Base-by-base conservation (phyloP, 345 rosid species). In the Eucalyptus pumila region DNA sequence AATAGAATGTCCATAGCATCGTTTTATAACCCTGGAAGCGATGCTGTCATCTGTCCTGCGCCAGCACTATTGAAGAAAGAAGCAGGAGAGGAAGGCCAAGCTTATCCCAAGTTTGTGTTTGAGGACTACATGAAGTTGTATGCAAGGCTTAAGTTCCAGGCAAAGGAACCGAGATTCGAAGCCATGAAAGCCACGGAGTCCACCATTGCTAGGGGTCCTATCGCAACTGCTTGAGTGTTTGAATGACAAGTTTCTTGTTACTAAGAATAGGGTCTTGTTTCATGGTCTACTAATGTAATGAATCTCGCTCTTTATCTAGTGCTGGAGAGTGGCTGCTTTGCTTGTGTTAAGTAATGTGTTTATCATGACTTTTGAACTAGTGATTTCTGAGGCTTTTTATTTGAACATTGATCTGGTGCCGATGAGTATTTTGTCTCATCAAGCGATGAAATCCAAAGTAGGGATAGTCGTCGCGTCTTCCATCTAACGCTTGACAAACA, bases 61-160 rank as follows among this genome's bases (percentile, higher is more conserved):
- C 96, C 98, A 12, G 93, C 92, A 86, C 87, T 97, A 91, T 40
- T 96, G 72, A 44, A 37, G 47, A 76, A 40, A 95, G 92, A 76
- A 91, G 94, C 86, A 95, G 91, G 72, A 90, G 91, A 42, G 85
- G 88, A 32, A 92, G 92, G 87, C 89, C 92, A 15, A 42, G 51
- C 86, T 21, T 96, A 97, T 92, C 99, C 99, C 1, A 96, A 92
- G 91, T 97, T 96, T 58, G 96, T 96, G 86, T 97, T 96, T 49
- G 95, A 95, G 26, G 99, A 97, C 89, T 97, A 97, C 93, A 97
- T 97, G 99, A 96, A 96, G 90, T 93, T 96, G 16, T 97, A 97
- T 87, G 91, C 94, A 21, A 93, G 92, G 4, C 92, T 96, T 44
- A 97, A 97, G 91, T 97, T 97, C 92, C 92, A 96, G 90, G 94